A percentile compares a stretch with the other conserved stretches of the same genome.
Evolutionary conservation across 192 early-diverging fungal genomes (phyloP).

Genomic region (Powellomyces hirtus): DNA sequence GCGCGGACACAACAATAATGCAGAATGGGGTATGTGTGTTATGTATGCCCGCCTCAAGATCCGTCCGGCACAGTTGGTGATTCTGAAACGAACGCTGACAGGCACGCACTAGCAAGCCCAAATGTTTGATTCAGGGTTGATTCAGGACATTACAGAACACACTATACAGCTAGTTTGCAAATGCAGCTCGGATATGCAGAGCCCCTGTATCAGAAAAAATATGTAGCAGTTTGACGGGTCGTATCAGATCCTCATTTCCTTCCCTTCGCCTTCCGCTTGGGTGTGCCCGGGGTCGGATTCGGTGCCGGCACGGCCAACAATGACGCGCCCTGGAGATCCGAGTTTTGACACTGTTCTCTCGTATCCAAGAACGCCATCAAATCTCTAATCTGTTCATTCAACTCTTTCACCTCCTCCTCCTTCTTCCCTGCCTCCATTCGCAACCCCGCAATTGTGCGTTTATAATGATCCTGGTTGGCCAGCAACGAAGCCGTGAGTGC

Average conservation of each 20-base stretch:
- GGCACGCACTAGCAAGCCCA: no score
- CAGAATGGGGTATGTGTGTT: no score
- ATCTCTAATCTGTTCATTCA: slow-evolving; percentile 87
- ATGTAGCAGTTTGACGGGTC: no score
- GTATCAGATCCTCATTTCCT: neutral
- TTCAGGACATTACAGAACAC: no score
- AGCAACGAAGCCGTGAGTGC: slow-evolving; percentile 55
- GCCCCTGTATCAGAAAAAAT: no score
- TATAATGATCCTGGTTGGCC: slow-evolving; percentile 65
- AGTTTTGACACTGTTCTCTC: slow-evolving; percentile 30
- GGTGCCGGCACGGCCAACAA: neutral
- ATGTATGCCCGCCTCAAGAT: no score
- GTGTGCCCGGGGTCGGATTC: neutral
- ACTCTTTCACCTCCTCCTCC: slow-evolving; percentile 59
- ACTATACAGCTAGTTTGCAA: no score
- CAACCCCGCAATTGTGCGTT: slow-evolving; percentile 51
- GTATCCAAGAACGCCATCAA: slow-evolving; percentile 86
- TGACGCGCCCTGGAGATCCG: neutral
- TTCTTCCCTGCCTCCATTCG: slow-evolving; percentile 57
- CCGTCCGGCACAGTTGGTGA: no score
- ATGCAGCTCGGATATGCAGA: no score
- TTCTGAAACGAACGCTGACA: no score
- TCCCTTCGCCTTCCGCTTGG: neutral
- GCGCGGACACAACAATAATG: no score
- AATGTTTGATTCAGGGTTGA: no score